Conservation (phyloP, 495 filamentous ascomycete species). For the Penicillium atrosanguineum region DNA sequence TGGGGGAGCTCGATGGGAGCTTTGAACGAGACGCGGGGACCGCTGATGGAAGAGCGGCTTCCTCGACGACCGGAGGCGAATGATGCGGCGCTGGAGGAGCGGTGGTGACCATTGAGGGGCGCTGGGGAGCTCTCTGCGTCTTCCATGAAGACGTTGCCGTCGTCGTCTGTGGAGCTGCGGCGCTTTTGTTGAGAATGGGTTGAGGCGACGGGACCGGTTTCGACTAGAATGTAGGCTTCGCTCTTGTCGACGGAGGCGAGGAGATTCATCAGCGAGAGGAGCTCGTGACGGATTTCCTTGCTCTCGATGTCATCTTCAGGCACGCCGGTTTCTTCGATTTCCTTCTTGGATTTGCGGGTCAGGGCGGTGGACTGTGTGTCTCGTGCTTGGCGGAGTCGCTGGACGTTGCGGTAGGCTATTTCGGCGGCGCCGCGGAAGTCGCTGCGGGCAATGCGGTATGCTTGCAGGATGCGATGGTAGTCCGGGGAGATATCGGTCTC, state of each 20-base stretch:
- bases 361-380: constrained; percentile 45
- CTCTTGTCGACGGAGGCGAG: constrained; percentile 77
- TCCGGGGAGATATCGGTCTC: constrained; percentile 35
- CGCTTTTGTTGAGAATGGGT: constrained; percentile 10
- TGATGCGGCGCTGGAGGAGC: constrained; percentile 13
- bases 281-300: constrained; percentile 57
- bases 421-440: constrained; percentile 89
- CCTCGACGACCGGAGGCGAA: constrained; percentile 19
- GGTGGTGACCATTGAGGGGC: constrained; percentile 7
- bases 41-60: constrained; percentile 25
- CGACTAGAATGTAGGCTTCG: constrained; percentile 69
- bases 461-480: constrained; percentile 81
- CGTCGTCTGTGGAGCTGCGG: constrained; percentile 34
- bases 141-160: constrained; percentile 46
- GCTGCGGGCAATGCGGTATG: constrained; percentile 77
- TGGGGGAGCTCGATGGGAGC: constrained; percentile 18
- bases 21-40: constrained; percentile 20
- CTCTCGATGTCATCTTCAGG: constrained; percentile 54
- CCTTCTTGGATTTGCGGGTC: constrained; percentile 31
- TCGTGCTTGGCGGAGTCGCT: constrained; percentile 53
- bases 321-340: constrained; percentile 50
- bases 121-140: constrained; percentile 25
- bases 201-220: constrained; percentile 32
- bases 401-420: constrained; percentile 64
- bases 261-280: constrained; percentile 83